These are phyloP conservation scores for Neurospora sp. DNA, from an alignment of 495 filamentous ascomycete genomes.

Conservation along the genomic window DNA sequence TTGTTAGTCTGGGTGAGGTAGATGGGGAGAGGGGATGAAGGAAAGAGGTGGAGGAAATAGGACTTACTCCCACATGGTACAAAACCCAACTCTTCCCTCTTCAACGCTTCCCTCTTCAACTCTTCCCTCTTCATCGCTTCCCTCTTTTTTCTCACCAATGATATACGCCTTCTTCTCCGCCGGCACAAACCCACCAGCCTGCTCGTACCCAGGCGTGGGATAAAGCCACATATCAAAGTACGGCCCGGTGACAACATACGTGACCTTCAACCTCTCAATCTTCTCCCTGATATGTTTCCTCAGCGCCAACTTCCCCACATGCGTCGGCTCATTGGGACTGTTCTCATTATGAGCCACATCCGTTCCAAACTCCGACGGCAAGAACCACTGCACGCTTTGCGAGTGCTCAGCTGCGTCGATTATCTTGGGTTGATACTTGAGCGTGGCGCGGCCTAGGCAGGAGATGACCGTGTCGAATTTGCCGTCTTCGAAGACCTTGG, in stretches of 20 bases:
- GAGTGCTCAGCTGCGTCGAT: conserved; percentile 48
- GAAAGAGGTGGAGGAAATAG: no score
- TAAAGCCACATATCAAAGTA: conserved; percentile 57
- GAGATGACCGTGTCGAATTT: conserved; percentile 55
- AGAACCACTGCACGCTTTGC: conserved; percentile 50
- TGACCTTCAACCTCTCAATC: conserved; percentile 46
- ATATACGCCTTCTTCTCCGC: conserved; percentile 47
- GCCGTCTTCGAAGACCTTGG: conserved; percentile 39
- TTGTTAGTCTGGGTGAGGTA: background rate
- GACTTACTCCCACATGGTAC: conserved; percentile 58
- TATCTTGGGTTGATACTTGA: conserved; percentile 48
- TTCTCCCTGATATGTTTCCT: conserved; percentile 44
- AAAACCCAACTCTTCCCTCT: conserved; percentile 61
- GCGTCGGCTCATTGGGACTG: conserved; percentile 52
- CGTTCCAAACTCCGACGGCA: conserved; percentile 66
- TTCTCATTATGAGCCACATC: conserved; percentile 54
- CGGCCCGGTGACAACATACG: conserved; percentile 61
- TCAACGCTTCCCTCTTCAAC: no score
- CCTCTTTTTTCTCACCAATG: conserved; percentile 42
- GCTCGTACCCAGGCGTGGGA: conserved; percentile 19
- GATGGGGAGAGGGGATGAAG: no score
- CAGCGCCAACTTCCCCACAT: conserved; percentile 60
- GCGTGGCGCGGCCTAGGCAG: conserved; percentile 48
- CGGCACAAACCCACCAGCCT: conserved; percentile 46
- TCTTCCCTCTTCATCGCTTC: conserved; percentile 37